phyloP scores from a whole-genome alignment of 495 filamentous ascomycete species.

The Parathielavia appendiculata region DNA sequence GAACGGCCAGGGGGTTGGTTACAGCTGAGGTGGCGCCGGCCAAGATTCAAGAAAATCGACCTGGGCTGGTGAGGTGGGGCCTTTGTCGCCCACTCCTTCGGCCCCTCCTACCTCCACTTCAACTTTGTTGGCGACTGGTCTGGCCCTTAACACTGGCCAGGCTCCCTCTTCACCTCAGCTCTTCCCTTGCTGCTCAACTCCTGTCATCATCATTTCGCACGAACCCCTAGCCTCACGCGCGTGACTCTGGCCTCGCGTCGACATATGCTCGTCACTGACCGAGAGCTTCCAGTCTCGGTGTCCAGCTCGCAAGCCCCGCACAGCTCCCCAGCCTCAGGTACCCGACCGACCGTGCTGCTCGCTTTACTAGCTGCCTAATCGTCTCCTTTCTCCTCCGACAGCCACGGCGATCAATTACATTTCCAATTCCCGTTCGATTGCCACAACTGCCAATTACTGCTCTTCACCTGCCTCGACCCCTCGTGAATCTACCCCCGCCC shows the following conservation, averaged over 20 bases:
- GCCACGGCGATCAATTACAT: background rate
- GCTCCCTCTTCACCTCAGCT: background rate
- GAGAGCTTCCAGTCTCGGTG: too few species aligned
- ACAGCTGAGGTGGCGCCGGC: background rate
- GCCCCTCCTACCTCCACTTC: constrained; percentile 11
- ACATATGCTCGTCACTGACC: background rate
- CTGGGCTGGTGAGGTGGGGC: constrained; percentile 4
- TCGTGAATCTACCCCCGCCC: background rate
- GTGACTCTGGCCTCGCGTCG: background rate
- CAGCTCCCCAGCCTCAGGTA: too few species aligned
- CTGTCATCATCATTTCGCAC: background rate
- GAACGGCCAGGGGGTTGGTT: background rate
- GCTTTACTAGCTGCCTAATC: too few species aligned
- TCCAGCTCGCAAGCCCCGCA: too few species aligned
- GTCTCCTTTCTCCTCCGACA: too few species aligned
- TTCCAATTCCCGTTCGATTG: background rate
- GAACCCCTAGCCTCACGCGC: background rate
- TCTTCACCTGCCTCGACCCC: background rate
- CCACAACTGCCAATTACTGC: background rate
- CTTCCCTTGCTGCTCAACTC: background rate
- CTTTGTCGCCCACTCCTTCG: constrained; percentile 10
- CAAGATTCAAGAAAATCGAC: background rate
- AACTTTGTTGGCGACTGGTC: constrained; percentile 13
- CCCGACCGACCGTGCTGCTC: too few species aligned
- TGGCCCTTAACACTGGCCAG: background rate